Evolutionary conservation across 192 early-diverging fungal species (phyloP), one percentile per base, ranked within the genome.

Genomic region (Rhizophagus sp.): DNA sequence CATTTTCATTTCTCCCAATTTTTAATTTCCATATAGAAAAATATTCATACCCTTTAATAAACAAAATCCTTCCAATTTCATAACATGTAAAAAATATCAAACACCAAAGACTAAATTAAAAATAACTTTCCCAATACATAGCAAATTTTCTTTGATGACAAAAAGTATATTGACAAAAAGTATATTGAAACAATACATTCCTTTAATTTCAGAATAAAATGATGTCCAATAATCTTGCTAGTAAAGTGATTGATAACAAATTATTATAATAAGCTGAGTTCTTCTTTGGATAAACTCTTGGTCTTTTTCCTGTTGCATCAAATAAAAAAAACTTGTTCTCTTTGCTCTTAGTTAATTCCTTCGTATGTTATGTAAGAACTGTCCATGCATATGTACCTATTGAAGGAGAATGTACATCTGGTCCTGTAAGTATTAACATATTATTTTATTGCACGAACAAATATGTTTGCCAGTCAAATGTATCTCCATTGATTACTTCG

Each of bases 171-270:
- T n/a, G n/a, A n/a, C n/a, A n/a, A n/a, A n/a, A n/a, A n/a, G 87
- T 86, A 2, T 87, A 90, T 65, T 89, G 85, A 79, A 94, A 52
- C 89, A 89, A 79, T 94, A 94, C 90, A 92, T 91, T 19, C 91
- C 92, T 27, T 85, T 85, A 41, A 84, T 80, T 39, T 90, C 84
- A 25, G 74, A 82, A 82, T 90, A 91, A 84, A 91, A 94, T 64
- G 87, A 86, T 36, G 79, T 78, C 80, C 91, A 91, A 73, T 89
- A 90, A 70, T 89, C 82, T n/a, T 9, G 88, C 91, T 12, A 92
- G 27, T 10, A 83, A 66, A 1, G 83, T 86, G n/a, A 91, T 82
- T 0, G 93, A 91, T 1, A 86, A 85, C 24, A 90, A 84, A 24
- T 70, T 57, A n/a, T n/a, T n/a, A 19, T 81, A 88, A 71, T 89